Conservation (phyloP, 2,329 filamentous ascomycete species). For the Cordyceps javanica region DNA sequence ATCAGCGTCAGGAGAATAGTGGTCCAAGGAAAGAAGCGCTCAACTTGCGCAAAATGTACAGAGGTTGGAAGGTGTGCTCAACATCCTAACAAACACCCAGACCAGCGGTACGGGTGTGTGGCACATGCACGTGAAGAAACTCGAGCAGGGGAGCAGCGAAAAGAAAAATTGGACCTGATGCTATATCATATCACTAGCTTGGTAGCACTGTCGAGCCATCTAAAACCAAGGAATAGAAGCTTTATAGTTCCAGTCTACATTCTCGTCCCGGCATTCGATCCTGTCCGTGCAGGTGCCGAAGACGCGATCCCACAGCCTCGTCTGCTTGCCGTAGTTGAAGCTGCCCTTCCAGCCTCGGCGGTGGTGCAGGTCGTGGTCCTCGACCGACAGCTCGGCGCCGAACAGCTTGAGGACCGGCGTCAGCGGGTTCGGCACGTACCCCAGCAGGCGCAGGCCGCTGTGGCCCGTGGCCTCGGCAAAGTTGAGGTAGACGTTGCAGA, state of each 20-base stretch:
- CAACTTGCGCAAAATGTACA: too few species aligned
- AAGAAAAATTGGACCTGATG: too few species aligned
- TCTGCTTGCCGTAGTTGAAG: constrained; percentile 28
- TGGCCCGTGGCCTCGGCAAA: constrained; percentile 34
- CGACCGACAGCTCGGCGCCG: constrained; percentile 31
- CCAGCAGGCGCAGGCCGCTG: constrained; percentile 31
- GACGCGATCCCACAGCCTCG: neutral
- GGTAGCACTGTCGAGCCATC: too few species aligned
- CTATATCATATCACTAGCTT: too few species aligned
- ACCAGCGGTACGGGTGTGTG: too few species aligned
- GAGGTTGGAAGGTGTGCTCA: too few species aligned
- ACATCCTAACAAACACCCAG: too few species aligned
- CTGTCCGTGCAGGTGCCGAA: neutral
- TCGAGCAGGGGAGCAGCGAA: too few species aligned
- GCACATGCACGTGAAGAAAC: too few species aligned
- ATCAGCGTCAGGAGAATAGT: too few species aligned
- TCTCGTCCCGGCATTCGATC: neutral
- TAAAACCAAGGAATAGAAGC: neutral
- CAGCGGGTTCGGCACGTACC: constrained; percentile 26
- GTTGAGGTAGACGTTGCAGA: constrained; percentile 37
- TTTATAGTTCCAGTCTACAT: neutral
- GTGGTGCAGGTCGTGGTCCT: constrained; percentile 36
- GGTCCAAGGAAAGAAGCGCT: too few species aligned
- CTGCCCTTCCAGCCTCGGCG: constrained; percentile 26
- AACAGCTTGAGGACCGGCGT: constrained; percentile 28